phyloP scores from a whole-genome alignment of 2,329 filamentous ascomycete genomes.

The Plenodomus biglobosus region DNA sequence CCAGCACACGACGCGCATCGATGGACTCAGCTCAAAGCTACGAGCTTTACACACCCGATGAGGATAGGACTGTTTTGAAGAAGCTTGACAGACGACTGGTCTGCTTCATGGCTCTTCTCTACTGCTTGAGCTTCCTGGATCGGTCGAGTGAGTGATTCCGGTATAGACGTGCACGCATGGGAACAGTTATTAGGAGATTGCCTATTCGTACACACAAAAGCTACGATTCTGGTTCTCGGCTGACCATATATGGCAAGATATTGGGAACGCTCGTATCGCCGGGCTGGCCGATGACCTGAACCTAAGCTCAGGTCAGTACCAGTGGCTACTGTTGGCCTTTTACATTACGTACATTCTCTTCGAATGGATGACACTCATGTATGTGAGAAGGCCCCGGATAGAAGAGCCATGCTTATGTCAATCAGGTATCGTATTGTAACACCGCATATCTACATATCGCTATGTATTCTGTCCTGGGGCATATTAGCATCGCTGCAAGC shows the following conservation, averaged over 20 bases:
- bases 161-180: constrained; percentile 28
- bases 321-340: constrained; percentile 64
- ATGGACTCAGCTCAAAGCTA: constrained; percentile 46
- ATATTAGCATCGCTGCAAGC: constrained; percentile 72
- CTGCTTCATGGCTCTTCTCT: constrained; percentile 77
- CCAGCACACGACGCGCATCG: constrained; percentile 21
- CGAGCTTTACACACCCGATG: constrained; percentile 63
- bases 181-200: too few relatives aligned
- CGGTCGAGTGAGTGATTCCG: constrained; percentile 65
- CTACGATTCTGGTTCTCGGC: neutral
- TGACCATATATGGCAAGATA: constrained; percentile 46
- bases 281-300: constrained; percentile 58
- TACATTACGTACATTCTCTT: constrained; percentile 66
- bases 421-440: constrained; percentile 58
- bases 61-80: constrained; percentile 69
- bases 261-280: constrained; percentile 65
- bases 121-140: constrained; percentile 83
- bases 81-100: constrained; percentile 80
- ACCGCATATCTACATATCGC: constrained; percentile 62
- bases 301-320: constrained; percentile 59
- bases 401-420: neutral
- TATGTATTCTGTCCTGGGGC: constrained; percentile 77
- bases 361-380: constrained; percentile 67
- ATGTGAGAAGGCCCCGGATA: constrained; percentile 8
- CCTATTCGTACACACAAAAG: too few relatives aligned